Base-by-base conservation (phyloP, 225 moss, liverwort and hornwort genomes). In the Polytrichum formosum region DNA sequence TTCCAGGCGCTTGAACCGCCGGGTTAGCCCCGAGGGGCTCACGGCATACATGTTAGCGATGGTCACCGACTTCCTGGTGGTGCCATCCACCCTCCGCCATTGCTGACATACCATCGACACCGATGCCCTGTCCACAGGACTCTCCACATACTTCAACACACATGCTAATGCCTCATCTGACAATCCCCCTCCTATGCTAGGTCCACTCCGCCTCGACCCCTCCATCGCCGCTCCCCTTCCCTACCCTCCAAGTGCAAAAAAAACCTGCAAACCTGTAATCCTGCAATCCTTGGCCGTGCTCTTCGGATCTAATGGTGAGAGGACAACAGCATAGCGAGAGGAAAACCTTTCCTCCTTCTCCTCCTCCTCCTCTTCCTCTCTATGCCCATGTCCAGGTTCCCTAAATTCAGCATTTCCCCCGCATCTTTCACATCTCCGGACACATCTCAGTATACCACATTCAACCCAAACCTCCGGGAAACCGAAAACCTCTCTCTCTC, bases 71-170 rank as follows among this genome's bases (percentile, higher is more conserved):
- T 91, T 93, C 76, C 96, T 88, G 27, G 90, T 91, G 66, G 77
- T 81, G 25, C 88, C 81, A 74, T 96, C 96, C 79, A 96, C 88
- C 9, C 83, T 77, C 54, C 81, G 81, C 96, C 96, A 96, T 73
- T 96, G 96, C 55, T 76, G 73, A 62, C 93, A 93, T 35, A 96
- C 96, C 78, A 84, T 63, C 25, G 96, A 91, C 54, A 91, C 85
- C 5, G 96, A 79, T 16, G 81, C 91, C 58, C 93, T 81, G 65
- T 96, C 96, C 22, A 30, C 67, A 18, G 93, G 83, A 27, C 64
- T 85, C 46, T 90, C 88, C 17, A 96, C 72, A 33, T 84, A 28
- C 63, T 84, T 84, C 74, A 96, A 81, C 73, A 96, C 82, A 55
- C 77, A 84, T 20, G 72, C 91, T 54, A 96, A 73, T 5, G 87